These are phyloP conservation scores for Trypanosoma brucei DNA, from an alignment of 208 protist species.

Conservation along the genomic window DNA sequence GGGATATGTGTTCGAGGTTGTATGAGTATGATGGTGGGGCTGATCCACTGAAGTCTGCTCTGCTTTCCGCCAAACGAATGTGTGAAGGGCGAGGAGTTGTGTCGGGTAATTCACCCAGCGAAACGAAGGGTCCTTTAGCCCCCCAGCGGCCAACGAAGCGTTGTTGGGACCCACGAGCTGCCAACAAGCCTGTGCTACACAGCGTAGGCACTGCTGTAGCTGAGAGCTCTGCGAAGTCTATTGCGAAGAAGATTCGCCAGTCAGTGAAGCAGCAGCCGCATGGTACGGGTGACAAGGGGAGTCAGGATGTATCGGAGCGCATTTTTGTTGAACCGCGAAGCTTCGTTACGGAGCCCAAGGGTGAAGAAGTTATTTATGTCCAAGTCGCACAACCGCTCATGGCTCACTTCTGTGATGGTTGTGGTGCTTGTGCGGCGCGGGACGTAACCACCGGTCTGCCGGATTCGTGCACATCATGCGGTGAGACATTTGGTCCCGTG, in stretches of 20 bases:
- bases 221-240: constrained; percentile 15
- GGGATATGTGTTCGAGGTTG: not conserved
- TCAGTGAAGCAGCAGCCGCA: constrained; percentile 1
- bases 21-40: constrained; percentile 9
- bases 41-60: constrained; percentile 8
- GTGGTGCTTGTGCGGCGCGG: constrained; percentile 15
- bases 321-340: not conserved
- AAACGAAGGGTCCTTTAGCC: too few relatives aligned
- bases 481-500: constrained; percentile 10
- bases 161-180: too few relatives aligned
- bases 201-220: constrained; percentile 21
- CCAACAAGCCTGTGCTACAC: not conserved
- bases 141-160: too few relatives aligned
- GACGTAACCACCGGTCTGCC: constrained; percentile 16
- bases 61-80: not conserved
- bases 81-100: too few relatives aligned
- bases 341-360: not conserved
- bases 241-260: constrained; percentile 15
- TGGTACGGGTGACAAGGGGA: not conserved
- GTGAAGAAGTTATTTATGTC: constrained; percentile 4
- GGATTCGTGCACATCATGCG: constrained; percentile 11
- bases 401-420: constrained; percentile 15
- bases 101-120: too few relatives aligned
- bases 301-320: not conserved
- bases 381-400: constrained; percentile 12